These are phyloP conservation scores for Psilocybe mexicana DNA, from an alignment of 1,284 basidiomycete species.

Conservation along the genomic window DNA sequence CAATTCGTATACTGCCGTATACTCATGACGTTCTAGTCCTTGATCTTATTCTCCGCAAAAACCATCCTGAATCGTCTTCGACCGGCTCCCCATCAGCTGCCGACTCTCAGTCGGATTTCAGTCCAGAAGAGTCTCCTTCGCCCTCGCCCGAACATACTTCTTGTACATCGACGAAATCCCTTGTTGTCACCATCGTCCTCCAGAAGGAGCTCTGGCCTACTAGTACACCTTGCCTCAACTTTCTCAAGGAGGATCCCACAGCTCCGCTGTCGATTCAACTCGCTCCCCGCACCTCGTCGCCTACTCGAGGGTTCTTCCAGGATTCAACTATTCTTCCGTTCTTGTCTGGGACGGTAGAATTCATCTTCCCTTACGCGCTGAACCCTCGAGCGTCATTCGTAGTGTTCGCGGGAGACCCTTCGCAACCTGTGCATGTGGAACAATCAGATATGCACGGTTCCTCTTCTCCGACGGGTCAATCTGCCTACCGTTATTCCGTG, in stretches of 20 bases:
- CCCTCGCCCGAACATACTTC: slow-evolving; percentile 9
- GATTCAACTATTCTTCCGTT: slow-evolving; percentile 15
- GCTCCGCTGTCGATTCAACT: slow-evolving; percentile 19
- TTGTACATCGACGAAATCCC: slow-evolving; percentile 11
- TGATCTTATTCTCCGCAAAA: slow-evolving; percentile 30
- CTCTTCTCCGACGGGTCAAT: slow-evolving; percentile 28
- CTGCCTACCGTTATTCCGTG: slow-evolving; percentile 33
- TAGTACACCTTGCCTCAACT: slow-evolving; percentile 23
- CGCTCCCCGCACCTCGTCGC: slow-evolving; percentile 16
- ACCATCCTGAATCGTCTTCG: slow-evolving; percentile 15
- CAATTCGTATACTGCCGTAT: slow-evolving; percentile 1
- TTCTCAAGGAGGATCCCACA: slow-evolving; percentile 14
- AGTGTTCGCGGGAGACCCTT: slow-evolving; percentile 28
- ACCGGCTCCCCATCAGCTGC: slow-evolving; percentile 15
- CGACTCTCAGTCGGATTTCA: slow-evolving; percentile 16
- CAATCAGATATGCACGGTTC: slow-evolving; percentile 24
- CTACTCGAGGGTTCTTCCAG: slow-evolving; percentile 1
- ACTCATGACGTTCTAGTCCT: slow-evolving; percentile 26
- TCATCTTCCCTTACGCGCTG: slow-evolving; percentile 32
- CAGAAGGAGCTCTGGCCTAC: slow-evolving; percentile 22
- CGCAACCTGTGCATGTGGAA: slow-evolving; percentile 31
- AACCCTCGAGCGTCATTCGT: slow-evolving; percentile 27
- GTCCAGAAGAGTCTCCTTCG: slow-evolving; percentile 16
- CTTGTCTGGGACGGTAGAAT: slow-evolving; percentile 25
- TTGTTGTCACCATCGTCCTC: slow-evolving; percentile 26